phyloP scores from a whole-genome alignment of 306 rosid genomes.

The Sicyos baderoa region DNA sequence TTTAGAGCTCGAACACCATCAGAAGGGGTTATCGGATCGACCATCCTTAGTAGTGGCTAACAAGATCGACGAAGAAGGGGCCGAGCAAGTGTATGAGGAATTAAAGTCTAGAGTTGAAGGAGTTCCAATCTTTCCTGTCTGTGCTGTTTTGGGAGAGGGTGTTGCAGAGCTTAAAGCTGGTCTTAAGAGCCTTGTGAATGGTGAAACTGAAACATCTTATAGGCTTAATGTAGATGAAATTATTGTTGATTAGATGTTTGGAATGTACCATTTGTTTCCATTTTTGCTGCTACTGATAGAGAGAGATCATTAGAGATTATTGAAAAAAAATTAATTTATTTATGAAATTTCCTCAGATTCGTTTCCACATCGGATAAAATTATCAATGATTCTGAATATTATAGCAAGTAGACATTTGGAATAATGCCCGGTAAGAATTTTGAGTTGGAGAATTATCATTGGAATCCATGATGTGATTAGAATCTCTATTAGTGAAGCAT shows the following conservation, averaged over 20 bases:
- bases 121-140: slow-evolving; percentile 66
- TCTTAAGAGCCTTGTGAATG: slow-evolving; percentile 66
- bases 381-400: not conserved
- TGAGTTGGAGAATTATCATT: too few species aligned
- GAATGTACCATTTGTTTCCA: not conserved
- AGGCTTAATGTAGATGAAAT: slow-evolving; percentile 47
- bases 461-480: too few species aligned
- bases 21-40: slow-evolving; percentile 60
- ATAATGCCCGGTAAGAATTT: too few species aligned
- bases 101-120: slow-evolving; percentile 58
- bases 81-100: slow-evolving; percentile 53
- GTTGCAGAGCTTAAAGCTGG: slow-evolving; percentile 62
- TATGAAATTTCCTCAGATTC: not conserved
- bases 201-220: slow-evolving; percentile 46
- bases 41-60: slow-evolving; percentile 83
- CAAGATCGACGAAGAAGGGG: slow-evolving; percentile 85
- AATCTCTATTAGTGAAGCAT: too few species aligned
- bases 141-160: slow-evolving; percentile 57
- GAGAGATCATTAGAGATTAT: slow-evolving; percentile 20
- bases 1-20: slow-evolving; percentile 79
- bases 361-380: not conserved
- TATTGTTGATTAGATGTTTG: slow-evolving; percentile 36
- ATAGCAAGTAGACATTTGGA: not conserved
- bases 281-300: slow-evolving; percentile 22
- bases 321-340: not conserved